Evolutionary conservation across 1,284 basidiomycete species (phyloP).

Genomic region (Microstroma glucosiphilum): DNA sequence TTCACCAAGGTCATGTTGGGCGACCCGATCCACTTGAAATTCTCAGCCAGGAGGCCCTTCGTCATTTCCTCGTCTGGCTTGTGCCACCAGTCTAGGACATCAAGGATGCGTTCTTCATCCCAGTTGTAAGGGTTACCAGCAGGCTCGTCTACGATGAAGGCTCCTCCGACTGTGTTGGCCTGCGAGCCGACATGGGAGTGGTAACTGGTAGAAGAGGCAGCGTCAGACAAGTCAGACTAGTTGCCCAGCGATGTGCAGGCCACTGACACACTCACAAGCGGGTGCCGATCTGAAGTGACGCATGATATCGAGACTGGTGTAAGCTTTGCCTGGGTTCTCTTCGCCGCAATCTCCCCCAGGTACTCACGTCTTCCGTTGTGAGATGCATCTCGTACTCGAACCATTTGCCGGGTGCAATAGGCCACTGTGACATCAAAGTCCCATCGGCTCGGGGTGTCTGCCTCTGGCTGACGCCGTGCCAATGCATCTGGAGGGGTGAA

Average conservation of each 20-base stretch:
- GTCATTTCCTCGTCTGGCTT: slow-evolving; percentile 11
- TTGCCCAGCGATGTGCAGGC: too few species aligned
- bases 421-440: slow-evolving; percentile 36
- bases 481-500: slow-evolving; percentile 18
- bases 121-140: slow-evolving; percentile 15
- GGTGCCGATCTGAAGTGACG: neutral
- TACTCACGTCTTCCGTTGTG: slow-evolving; percentile 14
- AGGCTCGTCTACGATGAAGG: slow-evolving; percentile 32
- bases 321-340: too few species aligned
- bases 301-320: too few species aligned
- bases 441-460: slow-evolving; percentile 40
- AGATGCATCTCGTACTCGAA: slow-evolving; percentile 32
- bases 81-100: slow-evolving; percentile 30
- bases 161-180: slow-evolving; percentile 31
- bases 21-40: slow-evolving; percentile 36
- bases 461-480: slow-evolving; percentile 29
- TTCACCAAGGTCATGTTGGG: slow-evolving; percentile 31
- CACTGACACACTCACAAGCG: neutral
- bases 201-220: slow-evolving; percentile 14
- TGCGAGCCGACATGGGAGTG: slow-evolving; percentile 39
- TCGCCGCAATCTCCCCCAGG: too few species aligned
- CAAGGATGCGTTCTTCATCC: slow-evolving; percentile 25
- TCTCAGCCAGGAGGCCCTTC: slow-evolving; percentile 18
- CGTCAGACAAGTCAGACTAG: neutral
- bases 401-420: slow-evolving; percentile 20